Percentiles rank a stretch among this genome's conserved stretches.
Conservation (phyloP, 257 asterid species). For the Plantago ovata region DNA sequence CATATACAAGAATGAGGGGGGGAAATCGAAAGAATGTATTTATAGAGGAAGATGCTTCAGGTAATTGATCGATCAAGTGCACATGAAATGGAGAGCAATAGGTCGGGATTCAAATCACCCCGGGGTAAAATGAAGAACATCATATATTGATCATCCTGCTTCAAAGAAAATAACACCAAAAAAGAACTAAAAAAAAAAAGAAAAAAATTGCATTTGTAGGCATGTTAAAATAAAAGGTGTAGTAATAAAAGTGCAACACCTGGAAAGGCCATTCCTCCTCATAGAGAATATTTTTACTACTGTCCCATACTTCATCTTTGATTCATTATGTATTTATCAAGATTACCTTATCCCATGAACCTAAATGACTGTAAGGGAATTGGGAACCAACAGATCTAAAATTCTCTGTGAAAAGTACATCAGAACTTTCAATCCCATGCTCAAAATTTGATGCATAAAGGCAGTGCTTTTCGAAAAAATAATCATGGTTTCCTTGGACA, state of each 20-base stretch:
- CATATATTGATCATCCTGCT: too few species aligned
- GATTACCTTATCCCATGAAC: conserved; percentile 21
- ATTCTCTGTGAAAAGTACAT: conserved; percentile 23
- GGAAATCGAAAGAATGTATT: too few species aligned
- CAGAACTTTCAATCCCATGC: conserved; percentile 15
- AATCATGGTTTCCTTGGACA: conserved; percentile 33
- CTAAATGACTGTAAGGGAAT: conserved; percentile 16
- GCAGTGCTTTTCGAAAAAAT: conserved; percentile 14
- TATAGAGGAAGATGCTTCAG: too few species aligned
- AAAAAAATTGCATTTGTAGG: background rate
- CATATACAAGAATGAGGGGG: too few species aligned
- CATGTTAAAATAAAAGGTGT: background rate
- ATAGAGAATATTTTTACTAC: background rate
- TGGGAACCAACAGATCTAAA: conserved; percentile 35
- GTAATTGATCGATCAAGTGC: too few species aligned
- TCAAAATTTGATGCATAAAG: conserved; percentile 13
- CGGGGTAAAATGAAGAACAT: too few species aligned
- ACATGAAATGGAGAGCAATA: too few species aligned
- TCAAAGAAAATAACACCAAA: too few species aligned
- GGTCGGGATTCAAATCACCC: too few species aligned
- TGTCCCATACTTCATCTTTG: background rate
- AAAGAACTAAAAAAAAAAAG: too few species aligned
- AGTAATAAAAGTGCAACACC: background rate
- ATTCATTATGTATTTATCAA: background rate
- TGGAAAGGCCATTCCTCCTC: background rate